Base-by-base conservation (phyloP, 2,329 filamentous ascomycete genomes). In the Xylogone sp. region DNA sequence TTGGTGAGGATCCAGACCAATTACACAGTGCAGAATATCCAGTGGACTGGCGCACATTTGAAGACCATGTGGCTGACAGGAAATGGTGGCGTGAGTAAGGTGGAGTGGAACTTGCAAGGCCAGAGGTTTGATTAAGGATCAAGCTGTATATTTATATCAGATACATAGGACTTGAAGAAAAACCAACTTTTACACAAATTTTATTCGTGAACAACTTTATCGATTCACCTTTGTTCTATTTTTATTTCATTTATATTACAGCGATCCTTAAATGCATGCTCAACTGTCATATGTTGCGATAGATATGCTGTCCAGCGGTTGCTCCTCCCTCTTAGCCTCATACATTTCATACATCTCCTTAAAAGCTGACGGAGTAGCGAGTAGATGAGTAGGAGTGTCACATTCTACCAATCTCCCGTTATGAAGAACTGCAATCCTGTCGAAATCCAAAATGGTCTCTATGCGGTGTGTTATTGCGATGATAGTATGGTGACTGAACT, bases 301-400 rank as follows among this genome's bases (percentile, higher is more conserved):
- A 6, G 10, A 27, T 10, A 6, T 27, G 10, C 10, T 10, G 10
- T 27, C 24, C 24, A 27, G 10, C 6, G 24, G 24, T 10, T 27
- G 24, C 5, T 19, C 42, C 3, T 16, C 42, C 29, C 47, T 39
- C 21, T 48, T 39, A 22, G 27, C 42, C 42, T 46, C 21, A 13
- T 51, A 48, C 21, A 42, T 46, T 22, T 51, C 49, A 42, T 51
- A 47, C 45, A 51, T 20, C 19, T 39, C 49, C 43, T 31, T 51
- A 16, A 51, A 51, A 20, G 27, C 18, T 19, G 49, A 51, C 5
- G 48, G 29, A 12, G 21, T 42, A 12, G 31, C 43, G 24, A 95
- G 78, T 48, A 97, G 74, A 59, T 88, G 84, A 74, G 84, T 92
- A 0, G 92, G 93, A 61, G 93, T 86, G 13, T 84, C 93, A 64